Conservation (phyloP, 208 protist species). For the Blastocrithidia nonstop region DNA sequence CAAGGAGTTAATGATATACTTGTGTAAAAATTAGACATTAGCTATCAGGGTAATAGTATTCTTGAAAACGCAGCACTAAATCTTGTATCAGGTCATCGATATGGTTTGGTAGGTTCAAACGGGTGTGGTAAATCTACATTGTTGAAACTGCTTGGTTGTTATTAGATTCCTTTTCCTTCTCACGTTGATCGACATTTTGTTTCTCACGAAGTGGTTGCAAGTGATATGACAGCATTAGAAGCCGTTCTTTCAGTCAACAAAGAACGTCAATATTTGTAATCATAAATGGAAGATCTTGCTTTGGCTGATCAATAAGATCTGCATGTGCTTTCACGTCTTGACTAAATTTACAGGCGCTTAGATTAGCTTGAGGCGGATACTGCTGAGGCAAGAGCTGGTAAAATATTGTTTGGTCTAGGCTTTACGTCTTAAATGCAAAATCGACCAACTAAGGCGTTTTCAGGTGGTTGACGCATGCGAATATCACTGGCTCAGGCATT, state of each 20-base stretch:
- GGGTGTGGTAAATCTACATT: slow-evolving; percentile 90
- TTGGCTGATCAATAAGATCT: slow-evolving; percentile 68
- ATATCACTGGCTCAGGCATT: slow-evolving; percentile 92
- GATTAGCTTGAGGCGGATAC: slow-evolving; percentile 87
- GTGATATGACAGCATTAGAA: slow-evolving; percentile 69
- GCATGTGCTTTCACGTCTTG: slow-evolving; percentile 45
- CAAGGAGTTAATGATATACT: slow-evolving; percentile 77
- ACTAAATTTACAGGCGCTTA: slow-evolving; percentile 87
- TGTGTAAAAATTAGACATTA: slow-evolving; percentile 80
- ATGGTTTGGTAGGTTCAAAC: slow-evolving; percentile 83
- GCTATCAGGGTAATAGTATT: slow-evolving; percentile 70
- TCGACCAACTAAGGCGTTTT: slow-evolving; percentile 69
- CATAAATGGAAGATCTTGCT: slow-evolving; percentile 72
- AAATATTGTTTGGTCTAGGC: slow-evolving; percentile 91
- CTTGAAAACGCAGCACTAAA: slow-evolving; percentile 80
- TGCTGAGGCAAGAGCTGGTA: slow-evolving; percentile 64
- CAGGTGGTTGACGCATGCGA: slow-evolving; percentile 96
- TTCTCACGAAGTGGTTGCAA: slow-evolving; percentile 91
- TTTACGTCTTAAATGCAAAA: slow-evolving; percentile 82
- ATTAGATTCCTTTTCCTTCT: slow-evolving; percentile 86
- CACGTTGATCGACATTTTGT: slow-evolving; percentile 94
- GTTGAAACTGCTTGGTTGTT: slow-evolving; percentile 65
- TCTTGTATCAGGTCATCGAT: slow-evolving; percentile 65
- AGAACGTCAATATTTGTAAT: slow-evolving; percentile 60
- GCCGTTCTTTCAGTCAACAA: slow-evolving; percentile 72